These are phyloP conservation scores for Cyberlindnera sargentensis DNA, from an alignment of 805 yeast genomes.

Conservation along the genomic window DNA sequence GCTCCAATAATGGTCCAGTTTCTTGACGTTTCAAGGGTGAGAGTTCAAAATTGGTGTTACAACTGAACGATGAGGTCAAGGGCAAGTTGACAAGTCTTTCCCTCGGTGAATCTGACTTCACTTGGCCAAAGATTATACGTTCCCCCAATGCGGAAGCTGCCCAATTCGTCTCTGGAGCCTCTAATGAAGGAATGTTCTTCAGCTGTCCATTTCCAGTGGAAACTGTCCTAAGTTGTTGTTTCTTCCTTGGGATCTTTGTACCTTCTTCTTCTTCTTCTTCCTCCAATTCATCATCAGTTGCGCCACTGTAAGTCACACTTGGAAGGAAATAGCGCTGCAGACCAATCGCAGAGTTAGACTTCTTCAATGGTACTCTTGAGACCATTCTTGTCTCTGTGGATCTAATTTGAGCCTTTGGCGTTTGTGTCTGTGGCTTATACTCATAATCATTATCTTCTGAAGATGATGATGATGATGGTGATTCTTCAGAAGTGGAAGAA, in stretches of 20 bases:
- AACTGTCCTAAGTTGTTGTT: constrained; percentile 10
- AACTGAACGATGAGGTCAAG: constrained; percentile 58
- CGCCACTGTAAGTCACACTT: constrained; percentile 5
- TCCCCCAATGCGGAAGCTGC: constrained; percentile 36
- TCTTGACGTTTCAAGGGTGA: constrained; percentile 52
- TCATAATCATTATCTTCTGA: constrained; percentile 1
- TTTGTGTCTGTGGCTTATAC: constrained; percentile 13
- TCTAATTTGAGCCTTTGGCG: constrained; percentile 21
- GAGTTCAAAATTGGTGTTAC: constrained; percentile 55
- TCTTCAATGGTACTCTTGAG: constrained; percentile 17
- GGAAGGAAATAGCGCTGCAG: constrained; percentile 17
- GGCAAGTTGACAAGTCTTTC: constrained; percentile 14
- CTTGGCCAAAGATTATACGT: constrained; percentile 26
- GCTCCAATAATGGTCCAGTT: constrained; percentile 61
- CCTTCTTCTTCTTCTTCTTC: constrained; percentile 1
- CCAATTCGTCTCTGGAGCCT: constrained; percentile 35
- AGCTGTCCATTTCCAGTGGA: constrained; percentile 16
- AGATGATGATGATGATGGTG: constrained; percentile 1
- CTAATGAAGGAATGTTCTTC: constrained; percentile 28
- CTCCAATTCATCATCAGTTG: constrained; percentile 5
- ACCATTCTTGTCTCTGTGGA: constrained; percentile 8
- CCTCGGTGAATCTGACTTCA: constrained; percentile 10
- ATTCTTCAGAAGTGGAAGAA: constrained; percentile 12
- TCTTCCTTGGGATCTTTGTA: constrained; percentile 17
- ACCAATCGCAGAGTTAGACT: constrained; percentile 23